phyloP scores from a whole-genome alignment of 495 filamentous ascomycete species.

The Penicillium samsonianum region DNA sequence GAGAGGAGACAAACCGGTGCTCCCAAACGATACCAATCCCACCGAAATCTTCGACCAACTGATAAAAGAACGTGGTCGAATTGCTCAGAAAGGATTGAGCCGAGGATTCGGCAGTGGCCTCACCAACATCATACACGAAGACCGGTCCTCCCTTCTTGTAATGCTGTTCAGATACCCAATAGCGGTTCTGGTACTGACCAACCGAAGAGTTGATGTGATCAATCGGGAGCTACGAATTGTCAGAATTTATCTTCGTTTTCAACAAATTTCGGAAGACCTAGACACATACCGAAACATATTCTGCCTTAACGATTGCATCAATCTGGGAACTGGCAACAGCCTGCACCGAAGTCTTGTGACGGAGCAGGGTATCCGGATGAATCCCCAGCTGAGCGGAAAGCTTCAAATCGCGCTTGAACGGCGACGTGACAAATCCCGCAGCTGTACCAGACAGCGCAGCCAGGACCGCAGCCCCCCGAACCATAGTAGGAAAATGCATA shows the following conservation, averaged over 20 bases:
- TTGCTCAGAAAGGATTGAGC: slow-evolving; percentile 38
- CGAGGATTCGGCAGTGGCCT: slow-evolving; percentile 36
- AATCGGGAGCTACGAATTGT: slow-evolving; percentile 42
- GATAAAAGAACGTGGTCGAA: slow-evolving; percentile 41
- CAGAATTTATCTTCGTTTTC: slow-evolving; percentile 6
- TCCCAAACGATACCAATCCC: slow-evolving; percentile 61
- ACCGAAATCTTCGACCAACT: slow-evolving; percentile 47
- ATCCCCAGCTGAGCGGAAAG: slow-evolving; percentile 31
- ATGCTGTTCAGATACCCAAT: slow-evolving; percentile 52
- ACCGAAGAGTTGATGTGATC: slow-evolving; percentile 43
- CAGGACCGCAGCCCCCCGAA: slow-evolving; percentile 9
- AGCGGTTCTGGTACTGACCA: slow-evolving; percentile 55
- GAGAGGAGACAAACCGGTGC: slow-evolving; percentile 45
- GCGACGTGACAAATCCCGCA: slow-evolving; percentile 4
- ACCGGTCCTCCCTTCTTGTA: slow-evolving; percentile 55
- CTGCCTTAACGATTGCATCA: slow-evolving; percentile 8
- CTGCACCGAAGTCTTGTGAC: slow-evolving; percentile 9
- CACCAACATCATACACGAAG: slow-evolving; percentile 55
- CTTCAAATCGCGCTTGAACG: slow-evolving; percentile 25
- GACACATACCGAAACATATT: slow-evolving; percentile 32
- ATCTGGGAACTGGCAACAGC: background rate
- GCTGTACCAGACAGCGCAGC: slow-evolving; percentile 17
- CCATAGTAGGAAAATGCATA: slow-evolving; percentile 16
- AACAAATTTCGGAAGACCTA: background rate
- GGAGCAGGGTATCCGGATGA: slow-evolving; percentile 24